Evolutionary conservation across 2,329 filamentous ascomycete species (phyloP).

Genomic region (Plenodomus biglobosus): DNA sequence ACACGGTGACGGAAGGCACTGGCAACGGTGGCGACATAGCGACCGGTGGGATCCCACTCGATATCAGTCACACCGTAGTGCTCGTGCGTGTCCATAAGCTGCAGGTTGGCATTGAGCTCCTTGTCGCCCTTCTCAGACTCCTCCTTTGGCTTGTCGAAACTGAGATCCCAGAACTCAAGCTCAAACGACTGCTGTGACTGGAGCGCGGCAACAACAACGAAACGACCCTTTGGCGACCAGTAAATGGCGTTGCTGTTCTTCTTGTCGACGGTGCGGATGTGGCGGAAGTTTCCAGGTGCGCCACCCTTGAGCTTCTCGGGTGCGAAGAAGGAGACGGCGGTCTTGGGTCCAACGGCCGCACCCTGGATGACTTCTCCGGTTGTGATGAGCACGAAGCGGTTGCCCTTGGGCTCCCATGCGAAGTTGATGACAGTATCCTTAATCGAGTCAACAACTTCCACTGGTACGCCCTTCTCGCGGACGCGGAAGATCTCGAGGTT

Average conservation of each 20-base stretch:
- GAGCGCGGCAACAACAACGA: slow-evolving; percentile 91
- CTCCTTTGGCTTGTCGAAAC: slow-evolving; percentile 75
- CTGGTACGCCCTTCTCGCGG: slow-evolving; percentile 94
- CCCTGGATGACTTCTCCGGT: slow-evolving; percentile 79
- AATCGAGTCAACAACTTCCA: slow-evolving; percentile 95
- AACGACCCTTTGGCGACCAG: slow-evolving; percentile 95
- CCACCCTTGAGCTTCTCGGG: slow-evolving; percentile 89
- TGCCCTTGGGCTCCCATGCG: slow-evolving; percentile 97
- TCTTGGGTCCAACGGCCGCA: slow-evolving; percentile 87
- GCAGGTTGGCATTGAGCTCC: slow-evolving; percentile 90
- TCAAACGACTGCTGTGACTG: slow-evolving; percentile 92
- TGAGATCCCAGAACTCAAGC: slow-evolving; percentile 95
- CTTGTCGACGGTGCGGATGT: slow-evolving; percentile 92
- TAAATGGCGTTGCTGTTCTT: slow-evolving; percentile 99
- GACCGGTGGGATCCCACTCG: slow-evolving; percentile 95
- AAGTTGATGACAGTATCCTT: slow-evolving; percentile 99
- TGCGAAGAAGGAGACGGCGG: slow-evolving; percentile 91
- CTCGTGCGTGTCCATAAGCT: slow-evolving; percentile 89
- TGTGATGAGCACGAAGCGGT: slow-evolving; percentile 95
- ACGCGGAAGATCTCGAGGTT: slow-evolving; percentile 98
- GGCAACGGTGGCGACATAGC: slow-evolving; percentile 90
- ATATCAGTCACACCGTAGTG: slow-evolving; percentile 98
- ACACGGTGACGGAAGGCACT: slow-evolving; percentile 95
- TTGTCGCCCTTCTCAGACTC: slow-evolving; percentile 93
- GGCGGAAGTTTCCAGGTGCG: slow-evolving; percentile 89